Evolutionary conservation across 2,329 filamentous ascomycete genomes (phyloP), one percentile per base, ranked within the genome.

Genomic region (Macroventuria anomochaeta): DNA sequence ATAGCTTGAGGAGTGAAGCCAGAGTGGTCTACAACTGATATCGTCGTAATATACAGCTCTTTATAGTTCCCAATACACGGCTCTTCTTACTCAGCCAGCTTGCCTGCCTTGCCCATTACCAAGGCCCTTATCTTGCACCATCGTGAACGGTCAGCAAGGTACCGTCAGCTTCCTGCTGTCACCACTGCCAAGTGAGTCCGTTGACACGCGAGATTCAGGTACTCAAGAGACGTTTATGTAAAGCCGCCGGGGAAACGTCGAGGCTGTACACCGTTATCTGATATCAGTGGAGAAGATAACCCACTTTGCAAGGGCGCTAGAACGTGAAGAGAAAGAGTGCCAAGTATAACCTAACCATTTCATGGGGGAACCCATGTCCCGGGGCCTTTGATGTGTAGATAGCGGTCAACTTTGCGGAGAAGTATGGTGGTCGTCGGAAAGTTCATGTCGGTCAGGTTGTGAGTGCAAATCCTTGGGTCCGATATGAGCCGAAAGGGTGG

Each of bases 201-300:
- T 37, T 26, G 15, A 36, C 39, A 49, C 17, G 17, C 39, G 39
- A 33, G 51, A 46, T 42, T 42, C 43, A 54, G 20, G 17, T 20
- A 18, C 33, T 34, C 11, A 31, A 23, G n/a, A 23, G 21, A 29
- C 23, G 44, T 49, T 54, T 54, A 54, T 46, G 39, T 54, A 54
- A 54, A 40, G 34, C 29, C 46, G 46, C 28, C 51, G 46, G 44
- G 33, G 38, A 39, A 54, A 26, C 23, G 29, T 44, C 33, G 23
- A 48, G 39, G 39, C 18, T 44, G 44, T 23, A 40, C 28, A 26
- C 18, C 44, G 43, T 49, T 54, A 54, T 54, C 51, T 54, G 44
- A 46, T 54, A 54, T 49, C 51, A 36, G 51, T 44, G 51, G 50
- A 44, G 43, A 43, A 44, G 32, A 39, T 39, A 48, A 25, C 32